Base-by-base conservation (phyloP, 805 yeast genomes). In the Yamadazyma tumulicola region DNA sequence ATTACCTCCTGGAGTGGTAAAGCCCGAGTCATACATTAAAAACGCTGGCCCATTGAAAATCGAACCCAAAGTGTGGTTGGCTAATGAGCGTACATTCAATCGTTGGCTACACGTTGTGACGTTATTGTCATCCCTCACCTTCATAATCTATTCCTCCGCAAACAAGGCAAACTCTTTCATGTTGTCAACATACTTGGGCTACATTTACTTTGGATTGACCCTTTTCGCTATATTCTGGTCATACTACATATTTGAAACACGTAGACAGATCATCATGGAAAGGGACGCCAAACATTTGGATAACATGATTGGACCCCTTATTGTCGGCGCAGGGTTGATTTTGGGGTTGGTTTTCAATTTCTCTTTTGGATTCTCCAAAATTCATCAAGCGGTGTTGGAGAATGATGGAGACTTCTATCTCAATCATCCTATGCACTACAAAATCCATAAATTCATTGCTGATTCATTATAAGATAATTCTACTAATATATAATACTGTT, bases 41-140 rank as follows among this genome's bases (percentile, higher is more conserved):
- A 88, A 88, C 57, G 81, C 89, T 18, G 96, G 96, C 6, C 93
- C 96, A 1, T 77, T 88, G 37, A 88, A 85, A 61, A 89, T 93
- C 39, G 98, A 93, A 66, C 94, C 97, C 19, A 93, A 93, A 55
- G 98, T 93, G 10, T 93, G 97, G 97, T 72, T 93, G 45, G 98
- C 98, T 19, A 93, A 93, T 55, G 98, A 93, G 66, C 82, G 98
- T 59, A 93, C 98, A 3, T 91, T 89, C 66, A 82, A 86, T 68
- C 77, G 94, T 60, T 93, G 98, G 98, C 69, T 93, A 46, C 88
- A 83, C 45, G 91, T 91, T 15, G 84, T 95, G 10, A 78, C 94
- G 0, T 67, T 93, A 54, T 71, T 93, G 47, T 79, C 95, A 14
- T 80, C 89, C 0, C 64, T 93, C 49, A 87, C 97, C 0, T 88